A percentile compares a stretch with the other conserved stretches of the same genome.
phyloP scores from a whole-genome alignment of 257 asterid species.

The Lithospermum erythrorhizon region DNA sequence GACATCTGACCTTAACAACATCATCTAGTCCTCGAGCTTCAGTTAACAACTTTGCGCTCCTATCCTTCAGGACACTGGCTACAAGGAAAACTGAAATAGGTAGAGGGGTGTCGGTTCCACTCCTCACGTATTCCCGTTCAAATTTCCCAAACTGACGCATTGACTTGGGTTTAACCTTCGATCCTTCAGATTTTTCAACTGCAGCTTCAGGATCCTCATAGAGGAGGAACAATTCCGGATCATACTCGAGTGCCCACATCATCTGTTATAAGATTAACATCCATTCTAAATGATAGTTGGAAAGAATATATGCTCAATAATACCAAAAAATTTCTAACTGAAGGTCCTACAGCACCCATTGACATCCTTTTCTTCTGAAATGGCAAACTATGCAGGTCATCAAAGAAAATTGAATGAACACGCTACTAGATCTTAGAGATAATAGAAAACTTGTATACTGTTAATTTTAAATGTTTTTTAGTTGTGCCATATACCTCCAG shows the following conservation, averaged over 20 bases:
- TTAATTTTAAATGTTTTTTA: too few relatives aligned
- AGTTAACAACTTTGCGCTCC: slow-evolving; percentile 54
- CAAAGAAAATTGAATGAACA: too few relatives aligned
- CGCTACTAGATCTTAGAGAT: too few relatives aligned
- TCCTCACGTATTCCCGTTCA: slow-evolving; percentile 59
- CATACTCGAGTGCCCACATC: slow-evolving; percentile 98
- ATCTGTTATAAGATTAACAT: slow-evolving; percentile 32
- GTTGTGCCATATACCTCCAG: too few relatives aligned
- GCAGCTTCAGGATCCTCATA: slow-evolving; percentile 49
- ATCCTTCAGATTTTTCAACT: slow-evolving; percentile 37
- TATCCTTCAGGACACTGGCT: slow-evolving; percentile 75
- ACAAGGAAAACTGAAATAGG: slow-evolving; percentile 84
- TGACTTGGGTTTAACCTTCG: slow-evolving; percentile 48
- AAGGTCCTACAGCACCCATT: too few relatives aligned
- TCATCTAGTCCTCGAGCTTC: slow-evolving; percentile 92
- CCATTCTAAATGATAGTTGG: not conserved
- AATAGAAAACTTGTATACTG: too few relatives aligned
- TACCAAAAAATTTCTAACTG: too few relatives aligned
- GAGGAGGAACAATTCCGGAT: slow-evolving; percentile 44
- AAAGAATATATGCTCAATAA: too few relatives aligned
- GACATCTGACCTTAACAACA: slow-evolving; percentile 58
- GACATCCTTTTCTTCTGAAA: too few relatives aligned
- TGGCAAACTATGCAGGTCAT: too few relatives aligned
- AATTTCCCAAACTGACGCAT: slow-evolving; percentile 56
- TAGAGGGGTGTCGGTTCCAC: slow-evolving; percentile 47